Percentiles rank a stretch among this genome's conserved stretches.
Evolutionary conservation across 1,284 basidiomycete genomes (phyloP).

Genomic region (Microbotryomycetes sp.): DNA sequence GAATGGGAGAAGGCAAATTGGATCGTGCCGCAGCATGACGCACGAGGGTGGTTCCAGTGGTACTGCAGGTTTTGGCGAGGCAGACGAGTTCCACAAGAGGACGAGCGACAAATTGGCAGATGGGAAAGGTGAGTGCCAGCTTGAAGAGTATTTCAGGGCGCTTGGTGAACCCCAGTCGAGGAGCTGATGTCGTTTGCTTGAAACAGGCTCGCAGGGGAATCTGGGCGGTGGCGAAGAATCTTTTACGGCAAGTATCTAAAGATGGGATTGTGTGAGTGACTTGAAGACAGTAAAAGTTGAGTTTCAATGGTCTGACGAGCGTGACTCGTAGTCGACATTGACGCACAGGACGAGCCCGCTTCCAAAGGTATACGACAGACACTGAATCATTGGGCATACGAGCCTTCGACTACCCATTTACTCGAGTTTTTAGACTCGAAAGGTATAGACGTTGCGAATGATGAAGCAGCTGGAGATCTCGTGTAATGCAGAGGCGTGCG

Average conservation of each 20-base stretch:
- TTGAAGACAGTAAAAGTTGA: not conserved
- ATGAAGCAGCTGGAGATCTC: not conserved
- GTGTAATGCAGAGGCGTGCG: too few species aligned
- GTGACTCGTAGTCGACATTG: constrained; percentile 1
- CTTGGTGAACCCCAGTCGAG: constrained; percentile 14
- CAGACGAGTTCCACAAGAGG: constrained; percentile 12
- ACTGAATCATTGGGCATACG: constrained; percentile 26
- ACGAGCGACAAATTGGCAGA: constrained; percentile 18
- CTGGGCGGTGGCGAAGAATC: constrained; percentile 25
- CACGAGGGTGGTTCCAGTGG: constrained; percentile 28
- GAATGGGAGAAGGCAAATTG: constrained; percentile 28
- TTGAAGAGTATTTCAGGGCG: constrained; percentile 9
- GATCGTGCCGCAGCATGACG: constrained; percentile 20
- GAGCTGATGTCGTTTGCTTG: constrained; percentile 12
- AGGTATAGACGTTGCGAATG: constrained; percentile 23
- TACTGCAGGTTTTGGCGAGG: constrained; percentile 19
- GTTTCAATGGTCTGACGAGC: not conserved
- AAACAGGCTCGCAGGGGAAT: constrained; percentile 16
- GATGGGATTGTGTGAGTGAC: constrained; percentile 2
- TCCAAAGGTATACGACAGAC: constrained; percentile 28
- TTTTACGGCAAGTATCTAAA: constrained; percentile 18
- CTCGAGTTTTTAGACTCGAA: constrained; percentile 24
- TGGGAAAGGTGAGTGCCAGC: constrained; percentile 19
- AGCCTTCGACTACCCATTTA: constrained; percentile 19
- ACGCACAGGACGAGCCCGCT: constrained; percentile 18